Evolutionary conservation across 192 early-diverging fungal genomes (phyloP).

Genomic region (Geranomyces michiganensis): DNA sequence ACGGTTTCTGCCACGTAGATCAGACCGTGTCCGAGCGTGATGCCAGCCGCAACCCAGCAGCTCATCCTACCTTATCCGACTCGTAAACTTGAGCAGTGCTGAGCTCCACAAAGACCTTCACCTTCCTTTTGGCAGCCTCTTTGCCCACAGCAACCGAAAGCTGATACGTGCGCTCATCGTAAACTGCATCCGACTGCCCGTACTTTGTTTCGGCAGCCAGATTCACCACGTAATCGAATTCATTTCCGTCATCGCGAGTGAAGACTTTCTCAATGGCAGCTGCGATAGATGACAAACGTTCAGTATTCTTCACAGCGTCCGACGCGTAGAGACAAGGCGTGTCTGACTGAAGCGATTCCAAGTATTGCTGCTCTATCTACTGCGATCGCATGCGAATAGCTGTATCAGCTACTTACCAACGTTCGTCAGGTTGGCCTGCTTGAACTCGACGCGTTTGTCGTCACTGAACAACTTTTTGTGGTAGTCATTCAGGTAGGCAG

Average conservation of each 20-base stretch:
- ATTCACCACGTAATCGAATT: slow-evolving; percentile 94
- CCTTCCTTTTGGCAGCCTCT: slow-evolving; percentile 76
- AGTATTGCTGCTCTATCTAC: too few species aligned
- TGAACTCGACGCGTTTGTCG: slow-evolving; percentile 71
- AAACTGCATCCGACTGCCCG: slow-evolving; percentile 81
- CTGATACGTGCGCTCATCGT: slow-evolving; percentile 76
- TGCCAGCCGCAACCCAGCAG: background rate
- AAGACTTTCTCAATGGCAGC: slow-evolving; percentile 76
- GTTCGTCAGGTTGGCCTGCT: slow-evolving; percentile 76
- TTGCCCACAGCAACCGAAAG: slow-evolving; percentile 76
- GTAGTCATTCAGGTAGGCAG: slow-evolving; percentile 67
- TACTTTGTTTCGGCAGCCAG: slow-evolving; percentile 94
- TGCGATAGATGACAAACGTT: slow-evolving; percentile 38
- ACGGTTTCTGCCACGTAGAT: slow-evolving; percentile 52
- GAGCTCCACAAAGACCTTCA: slow-evolving; percentile 79
- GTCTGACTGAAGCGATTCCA: too few species aligned
- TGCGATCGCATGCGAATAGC: too few species aligned
- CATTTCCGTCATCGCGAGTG: slow-evolving; percentile 61
- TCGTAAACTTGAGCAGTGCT: slow-evolving; percentile 95
- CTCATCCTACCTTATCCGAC: slow-evolving; percentile 58
- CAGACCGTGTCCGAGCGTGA: background rate
- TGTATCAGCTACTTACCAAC: slow-evolving; percentile 68
- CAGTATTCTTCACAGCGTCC: too few species aligned
- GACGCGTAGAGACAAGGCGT: too few species aligned
- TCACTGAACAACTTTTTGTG: slow-evolving; percentile 66